These are phyloP conservation scores for Neofusicoccum sp. DNA, from an alignment of 2,329 filamentous ascomycete genomes.

Conservation along the genomic window DNA sequence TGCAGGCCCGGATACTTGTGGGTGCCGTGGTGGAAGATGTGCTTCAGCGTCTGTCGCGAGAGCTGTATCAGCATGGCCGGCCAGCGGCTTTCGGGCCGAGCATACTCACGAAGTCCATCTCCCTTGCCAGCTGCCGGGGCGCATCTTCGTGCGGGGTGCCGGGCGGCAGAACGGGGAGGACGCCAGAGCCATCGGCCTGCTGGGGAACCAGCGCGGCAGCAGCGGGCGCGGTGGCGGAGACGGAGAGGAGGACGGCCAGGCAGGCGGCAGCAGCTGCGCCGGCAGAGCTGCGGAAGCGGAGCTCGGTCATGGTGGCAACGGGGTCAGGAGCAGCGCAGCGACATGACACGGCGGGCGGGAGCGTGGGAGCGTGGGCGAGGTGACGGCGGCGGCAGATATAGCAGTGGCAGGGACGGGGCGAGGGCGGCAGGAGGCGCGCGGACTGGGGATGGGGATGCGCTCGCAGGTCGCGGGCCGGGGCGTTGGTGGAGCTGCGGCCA, in stretches of 20 bases:
- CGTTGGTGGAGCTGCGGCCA: background rate
- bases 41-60: constrained; percentile 63
- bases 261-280: constrained; percentile 48
- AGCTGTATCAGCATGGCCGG: constrained; percentile 25
- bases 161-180: constrained; percentile 22
- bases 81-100: constrained; percentile 10
- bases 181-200: constrained; percentile 23
- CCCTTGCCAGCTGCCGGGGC: background rate
- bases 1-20: constrained; percentile 74
- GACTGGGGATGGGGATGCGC: background rate
- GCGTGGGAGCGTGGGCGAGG: background rate
- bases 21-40: constrained; percentile 91
- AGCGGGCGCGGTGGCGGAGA: constrained; percentile 44
- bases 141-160: constrained; percentile 26
- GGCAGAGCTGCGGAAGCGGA: constrained; percentile 22
- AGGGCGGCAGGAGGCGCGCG: background rate
- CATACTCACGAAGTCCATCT: constrained; percentile 22
- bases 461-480: constrained; percentile 2
- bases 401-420: background rate
- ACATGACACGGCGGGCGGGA: constrained; percentile 33
- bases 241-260: constrained; percentile 68
- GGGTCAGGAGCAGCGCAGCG: constrained; percentile 21
- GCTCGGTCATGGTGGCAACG: constrained; percentile 25
- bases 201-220: background rate
- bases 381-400: background rate